Base-by-base conservation (phyloP, 345 rosid genomes). In the Durio zibethinus region DNA sequence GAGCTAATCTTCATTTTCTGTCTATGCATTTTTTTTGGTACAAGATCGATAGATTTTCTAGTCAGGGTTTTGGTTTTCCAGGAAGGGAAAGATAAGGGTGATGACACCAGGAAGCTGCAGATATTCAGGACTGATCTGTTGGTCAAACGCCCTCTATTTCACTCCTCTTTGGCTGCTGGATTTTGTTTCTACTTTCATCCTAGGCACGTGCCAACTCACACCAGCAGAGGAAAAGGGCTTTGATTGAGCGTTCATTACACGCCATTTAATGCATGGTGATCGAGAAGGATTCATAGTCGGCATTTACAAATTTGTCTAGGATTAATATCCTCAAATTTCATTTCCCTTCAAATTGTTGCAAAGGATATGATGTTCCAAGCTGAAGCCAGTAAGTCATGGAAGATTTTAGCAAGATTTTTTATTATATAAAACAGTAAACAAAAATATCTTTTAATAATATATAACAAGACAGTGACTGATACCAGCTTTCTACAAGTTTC, bases 1-100 rank as follows among this genome's bases (percentile, higher is more conserved):
- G 47, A 79, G 38, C 42, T 5, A 60, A 68, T 42, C 76, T 67
- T 76, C 82, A 76, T 82, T 15, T 57, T 15, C 70, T 73, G 64
- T n/a, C 5, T 36, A 4, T 43, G n/a, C 40, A 66, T 36, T n/a
- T 27, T 15, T 15, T 27, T 74, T 25, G 11, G 20, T 68, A 10
- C 29, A 25, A 25, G 66, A 18, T 36, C 45, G 29, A 7, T 36
- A 47, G 16, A 33, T 38, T 11, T 73, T 48, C 35, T 15, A 1
- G 8, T 10, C 52, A 10, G 18, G 54, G 48, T 25, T 52, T 57
- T 15, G 59, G 50, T 0, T 48, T 48, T 40, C 27, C 35, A 7
- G 25, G 54, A 33, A 14, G 9, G 27, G 43, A 38, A 72, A 20
- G 36, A 57, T 73, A 31, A 20, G 21, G 52, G 38, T 73, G 53